Percentiles rank a stretch among this genome's conserved stretches.
These are phyloP conservation scores for Hypoxylon fragiforme DNA, from an alignment of 495 filamentous ascomycete species.

Conservation along the genomic window DNA sequence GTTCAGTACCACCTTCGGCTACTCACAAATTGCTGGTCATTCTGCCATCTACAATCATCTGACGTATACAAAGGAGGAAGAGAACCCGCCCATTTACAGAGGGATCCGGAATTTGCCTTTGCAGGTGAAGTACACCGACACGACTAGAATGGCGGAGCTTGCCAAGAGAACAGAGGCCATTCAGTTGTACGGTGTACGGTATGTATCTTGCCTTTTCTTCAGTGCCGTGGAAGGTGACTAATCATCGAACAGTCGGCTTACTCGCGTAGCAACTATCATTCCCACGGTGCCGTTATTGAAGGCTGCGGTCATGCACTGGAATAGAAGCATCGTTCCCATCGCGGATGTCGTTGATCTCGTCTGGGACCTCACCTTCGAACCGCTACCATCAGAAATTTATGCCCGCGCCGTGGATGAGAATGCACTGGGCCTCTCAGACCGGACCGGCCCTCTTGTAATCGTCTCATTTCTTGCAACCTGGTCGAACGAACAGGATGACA, in stretches of 20 bases:
- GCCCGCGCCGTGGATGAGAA: slow-evolving; percentile 47
- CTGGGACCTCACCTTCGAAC: slow-evolving; percentile 38
- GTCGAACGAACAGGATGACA: slow-evolving; percentile 3
- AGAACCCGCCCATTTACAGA: slow-evolving; percentile 1
- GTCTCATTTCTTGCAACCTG: neutral
- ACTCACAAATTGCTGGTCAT: neutral
- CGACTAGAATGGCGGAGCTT: slow-evolving; percentile 2
- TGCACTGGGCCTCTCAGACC: slow-evolving; percentile 47
- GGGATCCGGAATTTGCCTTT: neutral
- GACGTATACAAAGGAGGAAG: slow-evolving; percentile 15
- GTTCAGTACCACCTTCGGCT: slow-evolving; percentile 18
- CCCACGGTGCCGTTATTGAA: slow-evolving; percentile 17
- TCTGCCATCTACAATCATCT: slow-evolving; percentile 9
- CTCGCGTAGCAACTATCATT: slow-evolving; percentile 5
- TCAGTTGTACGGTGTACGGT: neutral
- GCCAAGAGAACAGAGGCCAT: neutral
- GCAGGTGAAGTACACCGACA: neutral
- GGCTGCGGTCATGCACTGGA: slow-evolving; percentile 25
- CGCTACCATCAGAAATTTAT: slow-evolving; percentile 50
- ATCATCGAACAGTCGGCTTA: slow-evolving; percentile 1
- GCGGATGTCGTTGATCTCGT: neutral
- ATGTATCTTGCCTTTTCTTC: neutral
- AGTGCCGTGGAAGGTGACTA: neutral
- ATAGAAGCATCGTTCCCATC: slow-evolving; percentile 8
- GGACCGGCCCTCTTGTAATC: slow-evolving; percentile 28